Evolutionary conservation across 2,329 filamentous ascomycete genomes (phyloP), one percentile per base, ranked within the genome.

Genomic region (Claviceps africana): DNA sequence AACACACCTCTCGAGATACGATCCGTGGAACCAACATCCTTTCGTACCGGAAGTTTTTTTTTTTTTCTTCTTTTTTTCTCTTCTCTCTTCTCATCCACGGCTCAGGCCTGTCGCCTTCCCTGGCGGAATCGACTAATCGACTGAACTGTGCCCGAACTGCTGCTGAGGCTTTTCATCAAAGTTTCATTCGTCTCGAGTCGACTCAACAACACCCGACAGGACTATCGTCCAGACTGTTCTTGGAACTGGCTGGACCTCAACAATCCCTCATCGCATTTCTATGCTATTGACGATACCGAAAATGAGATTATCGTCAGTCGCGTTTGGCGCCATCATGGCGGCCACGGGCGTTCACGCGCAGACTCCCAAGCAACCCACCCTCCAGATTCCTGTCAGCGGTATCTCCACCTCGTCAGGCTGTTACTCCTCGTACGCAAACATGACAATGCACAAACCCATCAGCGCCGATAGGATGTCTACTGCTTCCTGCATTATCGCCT

Each of bases 381-480:
- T 67, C 0, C 50, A 58, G n/a, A 49, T 59, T 1, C 72, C 76
- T 0, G 57, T 61, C 4, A 56, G 63, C 5, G 65, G 66, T n/a
- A 60, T 65, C 9, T 58, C 65, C 44, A 72, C 69, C 2, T 69
- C 72, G 1, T 73, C 78, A 22, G 78, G 78, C 19, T 81, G 78
- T 62, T 81, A 66, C 62, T 67, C 62, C 4, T 71, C 70, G 0
- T 55, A 60, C 0, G 74, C 72, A 53, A 69, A 72, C 45, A 64
- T 71, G 60, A 65, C 65, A 0, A 50, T 56, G 7, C 55, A 57
- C 4, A 57, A 61, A 2, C 51, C 53, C 0, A 54, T 62, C 19
- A 17, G 33, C n/a, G 54, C 47, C 11, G 33, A 54, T 1, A 49
- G 47, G 2, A 58, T 70, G 22, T 65, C 66, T 5, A 69, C 68